These are phyloP conservation scores for Physcomitrellopsis africana DNA, from an alignment of 225 moss, liverwort and hornwort species.

Conservation along the genomic window DNA sequence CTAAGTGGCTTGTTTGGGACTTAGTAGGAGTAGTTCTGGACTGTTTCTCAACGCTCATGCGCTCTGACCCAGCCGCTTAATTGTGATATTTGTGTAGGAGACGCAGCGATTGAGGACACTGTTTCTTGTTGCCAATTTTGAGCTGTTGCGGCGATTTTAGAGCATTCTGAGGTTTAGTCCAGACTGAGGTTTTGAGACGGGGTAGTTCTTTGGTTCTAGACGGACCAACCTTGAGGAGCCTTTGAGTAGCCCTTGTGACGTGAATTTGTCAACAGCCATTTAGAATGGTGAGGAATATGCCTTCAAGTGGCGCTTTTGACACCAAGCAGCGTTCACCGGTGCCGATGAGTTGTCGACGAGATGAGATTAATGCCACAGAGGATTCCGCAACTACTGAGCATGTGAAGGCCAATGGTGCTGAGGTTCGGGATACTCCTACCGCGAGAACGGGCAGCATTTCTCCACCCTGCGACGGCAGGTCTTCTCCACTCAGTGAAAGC, in stretches of 20 bases:
- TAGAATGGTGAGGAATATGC: conserved; percentile 57
- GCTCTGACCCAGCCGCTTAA: background rate
- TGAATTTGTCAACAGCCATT: conserved; percentile 18
- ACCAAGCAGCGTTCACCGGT: conserved; percentile 60
- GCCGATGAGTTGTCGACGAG: conserved; percentile 47
- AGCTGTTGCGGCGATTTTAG: conserved; percentile 12
- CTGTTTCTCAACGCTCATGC: background rate
- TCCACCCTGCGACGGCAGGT: conserved; percentile 17
- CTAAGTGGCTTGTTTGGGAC: background rate
- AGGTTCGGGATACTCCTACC: conserved; percentile 9
- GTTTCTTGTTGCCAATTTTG: background rate
- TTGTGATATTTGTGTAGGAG: background rate
- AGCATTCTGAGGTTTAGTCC: background rate
- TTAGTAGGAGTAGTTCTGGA: too few species aligned
- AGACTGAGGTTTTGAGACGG: background rate
- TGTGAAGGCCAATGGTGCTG: background rate
- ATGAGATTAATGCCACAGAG: conserved; percentile 33
- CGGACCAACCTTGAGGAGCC: background rate
- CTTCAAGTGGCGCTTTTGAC: conserved; percentile 53
- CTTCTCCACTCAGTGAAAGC: conserved; percentile 26
- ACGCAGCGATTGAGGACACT: background rate
- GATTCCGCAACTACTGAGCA: conserved; percentile 20
- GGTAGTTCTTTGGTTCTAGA: background rate
- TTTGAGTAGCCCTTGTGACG: conserved; percentile 22
- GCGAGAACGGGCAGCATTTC: conserved; percentile 17